These are phyloP conservation scores for Vickermania spadyakhi DNA, from an alignment of 208 protist genomes.

Conservation along the genomic window DNA sequence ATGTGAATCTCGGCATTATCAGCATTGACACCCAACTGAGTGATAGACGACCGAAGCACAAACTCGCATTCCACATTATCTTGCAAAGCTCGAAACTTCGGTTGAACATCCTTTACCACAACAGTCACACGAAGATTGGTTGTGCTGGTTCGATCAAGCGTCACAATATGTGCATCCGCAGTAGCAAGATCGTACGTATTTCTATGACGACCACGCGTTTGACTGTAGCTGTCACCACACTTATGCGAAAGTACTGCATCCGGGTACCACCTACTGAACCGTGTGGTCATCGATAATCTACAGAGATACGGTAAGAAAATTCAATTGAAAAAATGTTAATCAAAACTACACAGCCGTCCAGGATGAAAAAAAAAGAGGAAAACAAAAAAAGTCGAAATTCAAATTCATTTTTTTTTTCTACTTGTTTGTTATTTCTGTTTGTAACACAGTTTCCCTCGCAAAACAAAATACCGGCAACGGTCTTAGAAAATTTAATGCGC, in stretches of 20 bases:
- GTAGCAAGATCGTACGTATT: slow-evolving; percentile 77
- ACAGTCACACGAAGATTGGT: slow-evolving; percentile 25
- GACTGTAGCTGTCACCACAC: slow-evolving; percentile 44
- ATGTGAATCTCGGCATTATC: slow-evolving; percentile 52
- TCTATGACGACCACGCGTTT: slow-evolving; percentile 48
- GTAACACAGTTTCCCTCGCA: no score
- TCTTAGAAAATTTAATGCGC: no score
- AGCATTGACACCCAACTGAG: slow-evolving; percentile 85
- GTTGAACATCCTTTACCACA: slow-evolving; percentile 34
- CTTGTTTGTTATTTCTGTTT: no score
- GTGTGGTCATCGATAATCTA: not conserved
- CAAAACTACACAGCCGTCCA: not conserved
- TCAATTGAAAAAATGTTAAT: slow-evolving; percentile 2
- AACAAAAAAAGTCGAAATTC: not conserved
- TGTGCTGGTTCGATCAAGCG: slow-evolving; percentile 22
- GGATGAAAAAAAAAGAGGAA: slow-evolving; percentile 8
- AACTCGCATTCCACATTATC: slow-evolving; percentile 59
- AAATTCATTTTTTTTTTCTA: not conserved
- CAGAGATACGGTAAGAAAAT: slow-evolving; percentile 4
- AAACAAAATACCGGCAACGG: no score
- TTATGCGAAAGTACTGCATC: slow-evolving; percentile 66
- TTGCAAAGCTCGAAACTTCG: slow-evolving; percentile 72
- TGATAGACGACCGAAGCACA: slow-evolving; percentile 79
- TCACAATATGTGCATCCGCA: slow-evolving; percentile 42
- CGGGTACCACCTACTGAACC: slow-evolving; percentile 73